A percentile compares a stretch with the other conserved stretches of the same genome.
phyloP scores from a whole-genome alignment of 441 rosid genomes.

The Pelargonium fulgidum region DNA sequence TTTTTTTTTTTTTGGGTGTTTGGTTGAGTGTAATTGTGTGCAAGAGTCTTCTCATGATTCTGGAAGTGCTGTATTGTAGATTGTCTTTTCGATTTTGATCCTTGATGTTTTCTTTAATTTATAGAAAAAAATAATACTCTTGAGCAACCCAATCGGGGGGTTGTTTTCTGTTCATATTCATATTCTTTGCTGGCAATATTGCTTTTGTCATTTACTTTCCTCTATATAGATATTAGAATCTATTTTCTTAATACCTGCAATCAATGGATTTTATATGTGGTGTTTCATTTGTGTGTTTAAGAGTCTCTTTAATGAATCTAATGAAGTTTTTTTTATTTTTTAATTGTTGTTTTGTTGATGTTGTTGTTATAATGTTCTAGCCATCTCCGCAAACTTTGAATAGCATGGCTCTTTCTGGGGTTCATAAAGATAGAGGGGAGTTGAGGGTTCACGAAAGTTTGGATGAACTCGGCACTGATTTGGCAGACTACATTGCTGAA shows the following conservation, averaged over 20 bases:
- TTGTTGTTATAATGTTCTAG: constrained; percentile 13
- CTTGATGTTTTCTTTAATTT: neutral
- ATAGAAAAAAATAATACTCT: neutral
- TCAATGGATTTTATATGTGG: neutral
- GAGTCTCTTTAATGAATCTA: too few species aligned
- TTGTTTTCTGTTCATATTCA: neutral
- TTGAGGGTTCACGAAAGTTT: constrained; percentile 66
- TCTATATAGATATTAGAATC: neutral
- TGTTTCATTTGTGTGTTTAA: neutral
- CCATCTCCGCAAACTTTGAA: constrained; percentile 2
- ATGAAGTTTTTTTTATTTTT: neutral
- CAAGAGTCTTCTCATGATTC: neutral
- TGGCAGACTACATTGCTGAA: constrained; percentile 78
- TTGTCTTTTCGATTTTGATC: neutral
- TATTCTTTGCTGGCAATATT: neutral
- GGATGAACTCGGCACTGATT: constrained; percentile 66
- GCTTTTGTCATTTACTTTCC: neutral
- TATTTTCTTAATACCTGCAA: neutral
- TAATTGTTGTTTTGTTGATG: constrained; percentile 11
- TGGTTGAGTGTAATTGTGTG: neutral
- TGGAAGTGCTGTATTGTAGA: neutral
- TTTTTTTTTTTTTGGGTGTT: constrained; percentile 17
- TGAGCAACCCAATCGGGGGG: neutral
- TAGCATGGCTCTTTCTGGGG: constrained; percentile 53
- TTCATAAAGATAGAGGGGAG: constrained; percentile 52